Base-by-base conservation (phyloP, 192 early-diverging fungal species). In the Umbelopsis isabellina region DNA sequence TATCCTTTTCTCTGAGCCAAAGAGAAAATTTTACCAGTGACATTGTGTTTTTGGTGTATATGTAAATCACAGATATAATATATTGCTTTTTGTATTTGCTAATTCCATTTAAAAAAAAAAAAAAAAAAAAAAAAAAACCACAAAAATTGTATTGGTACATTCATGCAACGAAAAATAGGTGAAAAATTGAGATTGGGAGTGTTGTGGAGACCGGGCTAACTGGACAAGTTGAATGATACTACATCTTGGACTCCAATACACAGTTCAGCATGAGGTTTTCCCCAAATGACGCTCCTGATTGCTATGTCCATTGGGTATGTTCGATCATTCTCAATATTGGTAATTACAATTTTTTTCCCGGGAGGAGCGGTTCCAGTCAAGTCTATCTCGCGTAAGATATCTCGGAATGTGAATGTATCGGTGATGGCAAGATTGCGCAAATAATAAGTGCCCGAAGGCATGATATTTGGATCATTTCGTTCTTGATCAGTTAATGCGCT, bases 341-440 rank as follows among this genome's bases (percentile, higher is more conserved):
- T 65, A 48, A 80, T 73, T 52, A 80, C 65, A 21, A 80, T 73
- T 21, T 74, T 51, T 67, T 80, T 80, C 9, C 79, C 79, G 21
- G 71, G 74, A n/a, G 79, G 79, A 45, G 79, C 67, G 4, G 35
- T 44, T 22, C 69, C 69, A 13, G 71, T 69, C 52, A 72, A 44
- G 48, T 77, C 75, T 25, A 77, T 72, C 51, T 72, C 70, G 46
- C 66, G 46, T 30, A 77, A 46, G n/a, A 72, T 37, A 47, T 77
- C 71, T 46, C 71, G 33, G 41, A 77, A 77, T 18, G 75, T 77
- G 65, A 72, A 77, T 15, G 46, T 69, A 33, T 77, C 71, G 25
- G 75, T 72, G 49, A 77, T 77, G 37, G 71, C 75, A n/a, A 77
- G 53, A 67, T 77, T 77, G 21, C 61, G 66, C 66, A 77, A 67